Base-by-base conservation (phyloP, 2,329 filamentous ascomycete species). In the Ophiognomonia clavigignenti-juglandacearum region DNA sequence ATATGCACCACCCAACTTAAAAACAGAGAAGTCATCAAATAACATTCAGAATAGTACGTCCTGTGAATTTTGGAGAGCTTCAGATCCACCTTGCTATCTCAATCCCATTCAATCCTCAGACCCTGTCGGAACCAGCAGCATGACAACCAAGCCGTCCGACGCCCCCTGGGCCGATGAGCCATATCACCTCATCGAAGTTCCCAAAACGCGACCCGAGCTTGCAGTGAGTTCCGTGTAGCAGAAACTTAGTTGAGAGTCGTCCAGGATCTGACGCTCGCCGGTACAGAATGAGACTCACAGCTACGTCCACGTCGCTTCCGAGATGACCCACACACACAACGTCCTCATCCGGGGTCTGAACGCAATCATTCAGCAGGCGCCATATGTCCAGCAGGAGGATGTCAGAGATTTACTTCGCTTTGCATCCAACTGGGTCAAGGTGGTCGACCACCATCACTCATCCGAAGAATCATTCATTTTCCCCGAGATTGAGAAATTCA, bases 271-370 rank as follows among this genome's bases (percentile, higher is more conserved):
- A 48, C 29, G 14, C 7, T 10, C 16, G 9, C n/a, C 16, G 5
- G 14, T 6, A 11, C 14, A 48, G 45, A 32, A 43, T 46, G 35
- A 52, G 22, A 43, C 24, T 20, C 40, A 46, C 14, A 36, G 39
- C 35, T 51, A 38, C 6, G 45, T 36, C 19, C 42, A 54, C 20
- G 26, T 47, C 27, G 39, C 50, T 10, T 41, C 47, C 7, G 48
- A 54, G 45, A 65, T 65, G 62, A 54, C 59, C 3, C 52, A 57
- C 32, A 58, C 56, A 6, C 55, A 60, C 46, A 64, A 65, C 40
- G 56, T 56, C 4, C 48, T 63, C 29, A 59, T 61, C 51, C 57
- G 61, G 1, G 60, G 60, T n/a, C 51, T 65, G 20, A 61, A 65
- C 35, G 46, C 60, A 39, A 59, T 67, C 32, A 51, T 64, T 39